These are phyloP conservation scores for Saprolegnia parasitica DNA, from an alignment of 352 stramenopile species.

Conservation along the genomic window DNA sequence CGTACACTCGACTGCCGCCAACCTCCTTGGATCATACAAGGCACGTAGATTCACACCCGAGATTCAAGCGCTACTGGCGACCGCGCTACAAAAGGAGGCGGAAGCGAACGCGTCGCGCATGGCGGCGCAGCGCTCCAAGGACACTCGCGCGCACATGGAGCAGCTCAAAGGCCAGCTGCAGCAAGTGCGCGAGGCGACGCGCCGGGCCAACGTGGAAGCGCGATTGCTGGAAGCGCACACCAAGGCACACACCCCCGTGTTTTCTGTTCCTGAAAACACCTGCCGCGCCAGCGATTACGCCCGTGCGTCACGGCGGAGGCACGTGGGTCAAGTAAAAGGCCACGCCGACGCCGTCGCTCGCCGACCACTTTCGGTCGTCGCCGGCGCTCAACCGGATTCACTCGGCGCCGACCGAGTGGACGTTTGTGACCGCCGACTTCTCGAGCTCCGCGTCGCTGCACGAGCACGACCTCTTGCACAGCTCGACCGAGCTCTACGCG, in stretches of 20 bases:
- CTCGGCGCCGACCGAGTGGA: conserved; percentile 18
- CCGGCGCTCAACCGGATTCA: conserved; percentile 11
- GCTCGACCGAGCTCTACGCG: conserved; percentile 18
- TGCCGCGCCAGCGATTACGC: neutral
- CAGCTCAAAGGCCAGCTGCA: neutral
- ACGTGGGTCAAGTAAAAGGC: conserved; percentile 24
- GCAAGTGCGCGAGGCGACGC: neutral
- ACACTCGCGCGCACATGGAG: neutral
- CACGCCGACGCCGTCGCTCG: neutral
- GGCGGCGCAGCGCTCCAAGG: neutral
- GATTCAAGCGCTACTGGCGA: neutral
- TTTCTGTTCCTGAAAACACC: no score
- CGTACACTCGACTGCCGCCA: no score
- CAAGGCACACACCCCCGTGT: neutral
- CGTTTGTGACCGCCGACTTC: conserved; percentile 27
- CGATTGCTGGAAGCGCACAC: neutral
- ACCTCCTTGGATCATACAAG: no score
- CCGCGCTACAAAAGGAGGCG: neutral
- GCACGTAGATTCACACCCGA: conserved; percentile 4
- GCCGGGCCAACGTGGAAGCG: neutral
- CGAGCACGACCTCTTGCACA: conserved; percentile 10
- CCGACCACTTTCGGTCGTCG: neutral
- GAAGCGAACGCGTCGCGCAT: neutral
- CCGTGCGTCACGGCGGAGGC: neutral
- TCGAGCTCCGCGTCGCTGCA: neutral